These are phyloP conservation scores for Yarrowia keelungensis DNA, from an alignment of 805 yeast species.

Conservation along the genomic window DNA sequence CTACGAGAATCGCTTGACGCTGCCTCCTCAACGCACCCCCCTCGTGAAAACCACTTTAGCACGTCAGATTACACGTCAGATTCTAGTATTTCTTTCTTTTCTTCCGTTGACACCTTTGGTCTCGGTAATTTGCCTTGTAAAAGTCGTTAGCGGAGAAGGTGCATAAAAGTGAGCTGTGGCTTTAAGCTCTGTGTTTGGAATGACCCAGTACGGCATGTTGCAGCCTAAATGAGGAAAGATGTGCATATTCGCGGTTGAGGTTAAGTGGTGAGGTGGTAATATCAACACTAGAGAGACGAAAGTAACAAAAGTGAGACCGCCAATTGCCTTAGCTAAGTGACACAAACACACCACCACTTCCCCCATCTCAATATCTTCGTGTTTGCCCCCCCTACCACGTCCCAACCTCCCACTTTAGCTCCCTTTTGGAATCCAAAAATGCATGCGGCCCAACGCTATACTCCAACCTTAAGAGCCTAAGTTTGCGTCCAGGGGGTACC, in stretches of 20 bases:
- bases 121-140: too few species aligned
- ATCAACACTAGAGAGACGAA: too few species aligned
- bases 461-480: background rate
- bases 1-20: too few species aligned
- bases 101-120: too few species aligned
- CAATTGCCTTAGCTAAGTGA: too few species aligned
- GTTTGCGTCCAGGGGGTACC: constrained; percentile 4
- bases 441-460: constrained; percentile 3
- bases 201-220: constrained; percentile 28
- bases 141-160: background rate
- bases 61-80: too few species aligned
- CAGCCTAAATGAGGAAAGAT: constrained; percentile 4
- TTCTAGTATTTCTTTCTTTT: too few species aligned
- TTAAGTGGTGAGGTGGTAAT: too few species aligned
- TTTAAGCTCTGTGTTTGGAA: constrained; percentile 20
- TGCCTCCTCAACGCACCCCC: too few species aligned
- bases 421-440: constrained; percentile 9
- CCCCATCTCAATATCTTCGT: background rate
- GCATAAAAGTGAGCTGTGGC: background rate
- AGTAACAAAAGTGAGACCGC: too few species aligned
- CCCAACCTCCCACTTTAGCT: background rate
- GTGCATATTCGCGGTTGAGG: background rate
- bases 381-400: background rate
- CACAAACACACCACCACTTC: background rate
- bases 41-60: too few species aligned